These are phyloP conservation scores for Aspergillus amoenus DNA, from an alignment of 2,329 filamentous ascomycete genomes.

Conservation along the genomic window DNA sequence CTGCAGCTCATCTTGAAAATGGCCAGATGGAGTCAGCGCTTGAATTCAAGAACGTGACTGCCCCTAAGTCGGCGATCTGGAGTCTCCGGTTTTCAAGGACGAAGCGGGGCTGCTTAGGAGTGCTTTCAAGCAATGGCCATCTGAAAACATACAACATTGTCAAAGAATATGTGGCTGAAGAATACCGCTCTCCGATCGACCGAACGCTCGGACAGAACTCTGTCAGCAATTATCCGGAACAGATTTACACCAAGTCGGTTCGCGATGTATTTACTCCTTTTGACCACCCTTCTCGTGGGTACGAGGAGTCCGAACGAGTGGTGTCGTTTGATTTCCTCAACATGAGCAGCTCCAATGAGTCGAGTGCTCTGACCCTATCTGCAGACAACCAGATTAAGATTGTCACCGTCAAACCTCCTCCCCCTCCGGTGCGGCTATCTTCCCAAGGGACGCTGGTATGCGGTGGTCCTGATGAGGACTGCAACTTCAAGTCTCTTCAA, in stretches of 20 bases:
- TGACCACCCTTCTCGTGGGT: conserved; percentile 45
- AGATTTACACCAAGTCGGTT: conserved; percentile 47
- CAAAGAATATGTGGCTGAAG: conserved; percentile 48
- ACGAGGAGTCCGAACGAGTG: conserved; percentile 49
- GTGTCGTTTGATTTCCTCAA: conserved; percentile 64
- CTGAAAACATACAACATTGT: conserved; percentile 57
- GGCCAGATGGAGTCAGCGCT: conserved; percentile 52
- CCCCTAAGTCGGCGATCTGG: conserved; percentile 57
- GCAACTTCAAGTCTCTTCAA: conserved; percentile 32
- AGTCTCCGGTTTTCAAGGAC: conserved; percentile 61
- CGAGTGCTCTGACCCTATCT: conserved; percentile 54
- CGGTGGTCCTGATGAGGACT: conserved; percentile 27
- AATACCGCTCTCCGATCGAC: conserved; percentile 39
- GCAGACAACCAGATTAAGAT: conserved; percentile 53
- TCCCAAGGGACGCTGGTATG: conserved; percentile 36
- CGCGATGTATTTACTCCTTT: conserved; percentile 47
- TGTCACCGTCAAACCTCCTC: conserved; percentile 46
- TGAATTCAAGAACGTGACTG: conserved; percentile 57
- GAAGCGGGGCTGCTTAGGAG: conserved; percentile 57
- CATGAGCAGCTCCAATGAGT: conserved; percentile 46
- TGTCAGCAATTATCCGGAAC: conserved; percentile 42
- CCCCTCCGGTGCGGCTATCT: conserved; percentile 38
- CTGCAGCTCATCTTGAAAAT: conserved; percentile 33
- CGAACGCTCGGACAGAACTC: conserved; percentile 42
- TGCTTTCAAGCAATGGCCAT: conserved; percentile 60